Base-by-base conservation (phyloP, 2,329 filamentous ascomycete species). In the Neopestalotiopsis clavispora region DNA sequence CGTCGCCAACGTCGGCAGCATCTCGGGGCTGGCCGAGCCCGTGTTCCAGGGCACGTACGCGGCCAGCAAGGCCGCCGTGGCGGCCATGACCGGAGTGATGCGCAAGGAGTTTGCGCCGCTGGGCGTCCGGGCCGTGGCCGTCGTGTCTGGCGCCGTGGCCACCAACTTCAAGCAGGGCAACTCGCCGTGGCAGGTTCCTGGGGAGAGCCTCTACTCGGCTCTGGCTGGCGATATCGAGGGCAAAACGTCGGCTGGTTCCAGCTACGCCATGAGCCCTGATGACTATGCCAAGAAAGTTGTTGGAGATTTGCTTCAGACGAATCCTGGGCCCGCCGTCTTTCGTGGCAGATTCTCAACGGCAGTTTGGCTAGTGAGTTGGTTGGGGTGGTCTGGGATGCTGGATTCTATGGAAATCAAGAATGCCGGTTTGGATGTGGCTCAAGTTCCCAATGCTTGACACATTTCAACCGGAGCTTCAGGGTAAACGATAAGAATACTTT, bases 41-140 rank as follows among this genome's bases (percentile, higher is more conserved):
- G 75, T 76, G 2, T 80, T 75, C 71, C 73, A 75, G 61, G 70
- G 62, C 1, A 73, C 75, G 28, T 80, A 80, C 69, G 77, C 74
- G 45, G 76, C 75, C 2, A 77, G 75, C 66, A 79, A 80, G 69
- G 76, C 74, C 0, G 77, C 78, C 2, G 68, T 78, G 5, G 68
- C 72, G 66, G 71, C 73, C 40, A 59, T 74, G 34, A 68, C 70
- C 23, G 60, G 74, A 4, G 76, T 74, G 0, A 66, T 80, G 23
- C 76, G 78, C 30, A 66, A 75, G 30, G 78, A 80, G 69, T 72
- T 80, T 5, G 74, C 73, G 7, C 77, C 77, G 7, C 70, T 80
- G 4, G 78, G 78, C 20, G 76, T 80, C 9, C 60, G 70, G 14
- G 75, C 78, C 32, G 74, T 79, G 9, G 77, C 74, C 6, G 30